Evolutionary conservation across 2,329 filamentous ascomycete species (phyloP).

Genomic region (Cladophialophora bantiana): DNA sequence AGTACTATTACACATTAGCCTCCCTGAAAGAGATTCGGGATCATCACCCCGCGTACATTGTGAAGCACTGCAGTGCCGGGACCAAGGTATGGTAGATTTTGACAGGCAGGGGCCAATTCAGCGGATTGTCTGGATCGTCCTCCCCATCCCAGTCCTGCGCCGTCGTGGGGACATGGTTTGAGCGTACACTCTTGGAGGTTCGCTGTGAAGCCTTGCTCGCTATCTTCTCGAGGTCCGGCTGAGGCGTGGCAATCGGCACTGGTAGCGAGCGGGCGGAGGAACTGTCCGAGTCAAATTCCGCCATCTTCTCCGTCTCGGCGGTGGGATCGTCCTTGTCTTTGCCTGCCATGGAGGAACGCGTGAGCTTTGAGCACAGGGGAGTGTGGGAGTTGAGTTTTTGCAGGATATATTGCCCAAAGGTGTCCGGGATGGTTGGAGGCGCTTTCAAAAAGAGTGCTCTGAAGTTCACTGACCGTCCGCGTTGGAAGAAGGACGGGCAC

Average conservation of each 20-base stretch:
- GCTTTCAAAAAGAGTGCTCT: neutral
- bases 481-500: neutral
- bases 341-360: slow-evolving; percentile 21
- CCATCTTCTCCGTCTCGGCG: slow-evolving; percentile 24
- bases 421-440: neutral
- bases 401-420: neutral
- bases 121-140: slow-evolving; percentile 64
- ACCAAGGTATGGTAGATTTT: slow-evolving; percentile 50
- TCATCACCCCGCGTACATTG: slow-evolving; percentile 27
- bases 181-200: slow-evolving; percentile 22
- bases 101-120: slow-evolving; percentile 62
- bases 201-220: slow-evolving; percentile 21
- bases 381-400: neutral
- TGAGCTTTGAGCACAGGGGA: slow-evolving; percentile 1
- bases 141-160: slow-evolving; percentile 63
- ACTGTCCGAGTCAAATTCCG: slow-evolving; percentile 16
- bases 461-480: neutral
- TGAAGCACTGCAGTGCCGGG: slow-evolving; percentile 36
- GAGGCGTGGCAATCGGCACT: slow-evolving; percentile 13
- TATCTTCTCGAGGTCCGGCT: slow-evolving; percentile 34
- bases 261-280: slow-evolving; percentile 23
- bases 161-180: slow-evolving; percentile 24
- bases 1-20: slow-evolving; percentile 35
- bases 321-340: neutral
- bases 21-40: neutral